Evolutionary conservation across 345 rosid species (phyloP).

Genomic region (Excoecaria agallocha): DNA sequence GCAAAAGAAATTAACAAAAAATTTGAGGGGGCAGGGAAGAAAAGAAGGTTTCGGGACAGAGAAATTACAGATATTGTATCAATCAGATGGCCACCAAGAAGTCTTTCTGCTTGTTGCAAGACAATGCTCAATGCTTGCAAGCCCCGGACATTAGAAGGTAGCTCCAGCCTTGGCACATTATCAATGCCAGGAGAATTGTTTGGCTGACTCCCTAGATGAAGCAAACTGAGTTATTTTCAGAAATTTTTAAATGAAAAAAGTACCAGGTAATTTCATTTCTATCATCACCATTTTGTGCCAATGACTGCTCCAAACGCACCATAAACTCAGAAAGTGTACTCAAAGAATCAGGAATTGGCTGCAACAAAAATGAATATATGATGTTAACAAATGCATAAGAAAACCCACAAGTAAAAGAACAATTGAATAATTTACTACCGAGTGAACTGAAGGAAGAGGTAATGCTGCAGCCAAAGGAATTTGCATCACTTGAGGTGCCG

Average conservation of each 20-base stretch:
- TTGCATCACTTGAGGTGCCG: conserved; percentile 58
- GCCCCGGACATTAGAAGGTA: conserved; percentile 51
- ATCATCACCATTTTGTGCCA: conserved; percentile 61
- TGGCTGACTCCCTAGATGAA: conserved; percentile 51
- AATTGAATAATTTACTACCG: conserved; percentile 33
- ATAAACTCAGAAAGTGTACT: conserved; percentile 73
- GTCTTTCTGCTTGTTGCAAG: conserved; percentile 56
- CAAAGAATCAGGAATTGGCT: conserved; percentile 90
- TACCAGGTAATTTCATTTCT: conserved; percentile 6
- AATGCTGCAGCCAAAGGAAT: conserved; percentile 53
- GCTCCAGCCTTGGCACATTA: conserved; percentile 39
- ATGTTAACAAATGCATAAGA: not conserved
- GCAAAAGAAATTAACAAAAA: not conserved
- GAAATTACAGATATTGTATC: conserved; percentile 63
- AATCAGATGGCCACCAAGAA: conserved; percentile 56
- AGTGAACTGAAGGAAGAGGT: conserved; percentile 63
- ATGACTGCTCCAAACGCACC: conserved; percentile 62
- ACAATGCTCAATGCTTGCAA: conserved; percentile 59
- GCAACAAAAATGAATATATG: conserved; percentile 20
- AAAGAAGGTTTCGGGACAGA: not conserved
- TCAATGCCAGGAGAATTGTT: conserved; percentile 39
- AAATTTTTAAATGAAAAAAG: conserved; percentile 14
- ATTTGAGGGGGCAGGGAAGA: not conserved
- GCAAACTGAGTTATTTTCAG: conserved; percentile 23
- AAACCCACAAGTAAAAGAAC: not conserved